Evolutionary conservation across 495 filamentous ascomycete species (phyloP).

Genomic region (Symbiotaphrina buchneri): DNA sequence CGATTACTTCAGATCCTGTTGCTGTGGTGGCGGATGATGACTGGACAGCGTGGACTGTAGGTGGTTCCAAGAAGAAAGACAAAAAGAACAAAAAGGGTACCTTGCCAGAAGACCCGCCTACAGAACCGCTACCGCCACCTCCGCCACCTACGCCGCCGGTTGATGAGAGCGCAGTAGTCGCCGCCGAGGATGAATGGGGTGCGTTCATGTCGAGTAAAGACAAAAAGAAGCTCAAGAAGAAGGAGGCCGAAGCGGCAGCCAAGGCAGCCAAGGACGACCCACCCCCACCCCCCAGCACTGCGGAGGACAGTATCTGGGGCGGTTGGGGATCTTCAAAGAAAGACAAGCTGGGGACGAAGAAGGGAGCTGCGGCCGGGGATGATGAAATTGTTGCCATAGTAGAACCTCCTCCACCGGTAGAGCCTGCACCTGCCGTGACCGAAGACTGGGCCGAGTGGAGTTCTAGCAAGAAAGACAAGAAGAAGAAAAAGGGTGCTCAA

Average conservation of each 20-base stretch:
- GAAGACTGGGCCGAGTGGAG: background rate
- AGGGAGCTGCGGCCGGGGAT: background rate
- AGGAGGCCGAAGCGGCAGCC: background rate
- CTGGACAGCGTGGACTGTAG: background rate
- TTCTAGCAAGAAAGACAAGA: background rate
- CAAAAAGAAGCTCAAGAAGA: conserved; percentile 5
- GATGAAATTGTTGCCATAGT: too few species aligned
- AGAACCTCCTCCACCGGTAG: background rate
- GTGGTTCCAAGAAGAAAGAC: background rate
- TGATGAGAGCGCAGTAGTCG: background rate
- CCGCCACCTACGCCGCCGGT: conserved; percentile 1
- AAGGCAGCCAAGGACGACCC: conserved; percentile 2
- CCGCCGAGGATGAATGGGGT: conserved; percentile 1
- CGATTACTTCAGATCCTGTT: too few species aligned
- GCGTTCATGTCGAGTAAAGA: background rate
- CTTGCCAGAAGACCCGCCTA: background rate
- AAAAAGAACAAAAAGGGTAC: background rate
- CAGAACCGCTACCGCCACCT: background rate
- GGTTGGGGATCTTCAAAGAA: conserved; percentile 3
- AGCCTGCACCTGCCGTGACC: background rate
- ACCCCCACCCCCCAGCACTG: background rate
- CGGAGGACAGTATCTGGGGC: conserved; percentile 1
- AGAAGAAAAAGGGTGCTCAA: too few species aligned
- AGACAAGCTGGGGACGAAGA: conserved; percentile 2
- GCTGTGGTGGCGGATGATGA: too few species aligned